Evolutionary conservation across 2,329 filamentous ascomycete species (phyloP), one percentile per base, ranked within the genome.

Genomic region (Aureobasidium lini): DNA sequence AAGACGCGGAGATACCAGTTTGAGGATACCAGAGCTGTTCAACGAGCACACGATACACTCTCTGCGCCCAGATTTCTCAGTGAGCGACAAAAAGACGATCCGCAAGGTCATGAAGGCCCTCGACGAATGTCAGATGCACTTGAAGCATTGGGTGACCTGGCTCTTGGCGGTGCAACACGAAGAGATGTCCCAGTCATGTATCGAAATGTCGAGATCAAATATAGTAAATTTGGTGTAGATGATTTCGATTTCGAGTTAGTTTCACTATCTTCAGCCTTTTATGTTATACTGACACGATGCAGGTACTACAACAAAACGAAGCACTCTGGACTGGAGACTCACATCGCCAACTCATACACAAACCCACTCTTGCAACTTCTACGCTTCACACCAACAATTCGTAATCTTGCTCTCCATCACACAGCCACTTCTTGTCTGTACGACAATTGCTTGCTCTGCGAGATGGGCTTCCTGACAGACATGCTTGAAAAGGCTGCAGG

Each of bases 141-240:
- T 42, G 84, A 87, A 60, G 79, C 84, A 0, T 72, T 93, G 61
- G 82, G 84, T n/a, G 84, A 86, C 39, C 77, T 84, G 59, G 85
- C 88, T 58, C 77, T 93, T 3, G 86, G 89, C 62, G 80, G 79
- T 42, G 87, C 87, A 64, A 83, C 87, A 59, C 88, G 90, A 64
- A 84, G 88, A 42, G 91, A 96, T 60, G 88, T 94, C 4, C 88
- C 93, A 23, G 83, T 89, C 8, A 90, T 94, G 77, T 99, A 99
- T 72, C 86, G 89, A 64, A 92, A 91, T 67, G 89, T 96, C 10
- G 93, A 97, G 72, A 99, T 99, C 76, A 96, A 96, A 71, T 99
- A 97, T 77, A 96, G 93, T 79, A 95, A 91, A 70, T 99, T 96
- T 72, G 94, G 94, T 18, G 91, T 99, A n/a, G 93, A 97, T 68